phyloP scores from a whole-genome alignment of 345 rosid species.

The Rubroshorea leprosula region DNA sequence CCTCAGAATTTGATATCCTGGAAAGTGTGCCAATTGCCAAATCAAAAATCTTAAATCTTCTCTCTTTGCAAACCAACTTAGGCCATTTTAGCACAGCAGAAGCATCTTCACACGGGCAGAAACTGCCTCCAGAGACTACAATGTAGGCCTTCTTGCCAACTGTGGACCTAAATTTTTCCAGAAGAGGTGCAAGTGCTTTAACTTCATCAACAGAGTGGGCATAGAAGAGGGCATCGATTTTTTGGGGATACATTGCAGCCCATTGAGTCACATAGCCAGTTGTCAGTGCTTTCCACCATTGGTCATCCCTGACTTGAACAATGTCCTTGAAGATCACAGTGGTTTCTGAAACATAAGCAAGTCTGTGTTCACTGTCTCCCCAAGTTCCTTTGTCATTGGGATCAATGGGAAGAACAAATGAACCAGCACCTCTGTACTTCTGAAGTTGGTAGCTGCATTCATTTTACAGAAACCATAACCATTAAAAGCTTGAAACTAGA shows the following conservation, averaged over 20 bases:
- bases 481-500: constrained; percentile 10
- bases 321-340: constrained; percentile 93
- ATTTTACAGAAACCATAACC: not conserved
- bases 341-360: constrained; percentile 92
- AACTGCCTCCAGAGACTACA: constrained; percentile 69
- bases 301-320: constrained; percentile 89
- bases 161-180: constrained; percentile 75
- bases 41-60: constrained; percentile 89
- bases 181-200: constrained; percentile 63
- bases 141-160: constrained; percentile 90
- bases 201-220: constrained; percentile 85
- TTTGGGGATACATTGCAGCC: constrained; percentile 97
- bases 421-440: constrained; percentile 83
- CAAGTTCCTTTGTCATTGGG: constrained; percentile 85
- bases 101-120: constrained; percentile 85
- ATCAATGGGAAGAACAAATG: constrained; percentile 89
- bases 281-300: constrained; percentile 93
- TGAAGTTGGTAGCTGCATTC: constrained; percentile 94
- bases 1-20: constrained; percentile 72
- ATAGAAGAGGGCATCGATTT: constrained; percentile 83
- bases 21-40: constrained; percentile 59
- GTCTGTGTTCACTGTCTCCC: constrained; percentile 98
- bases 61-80: constrained; percentile 62
- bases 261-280: constrained; percentile 90
- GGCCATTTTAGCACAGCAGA: constrained; percentile 75